Evolutionary conservation across 345 rosid species (phyloP).

Genomic region (Punica granatum): DNA sequence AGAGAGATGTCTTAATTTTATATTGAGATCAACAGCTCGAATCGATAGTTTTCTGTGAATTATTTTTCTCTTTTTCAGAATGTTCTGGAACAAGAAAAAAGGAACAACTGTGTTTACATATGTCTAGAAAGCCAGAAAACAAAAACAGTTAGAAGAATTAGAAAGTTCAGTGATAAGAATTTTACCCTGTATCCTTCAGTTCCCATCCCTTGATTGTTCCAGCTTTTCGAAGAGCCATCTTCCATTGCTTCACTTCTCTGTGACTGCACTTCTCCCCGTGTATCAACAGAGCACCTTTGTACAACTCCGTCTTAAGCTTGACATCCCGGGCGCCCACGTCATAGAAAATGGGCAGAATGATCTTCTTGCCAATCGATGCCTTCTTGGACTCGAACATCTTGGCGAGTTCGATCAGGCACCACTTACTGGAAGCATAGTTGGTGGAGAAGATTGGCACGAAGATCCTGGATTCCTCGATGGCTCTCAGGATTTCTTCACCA

Average conservation of each 20-base stretch:
- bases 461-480: background rate
- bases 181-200: background rate
- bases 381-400: background rate
- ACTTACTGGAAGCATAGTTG: background rate
- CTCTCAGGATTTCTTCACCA: background rate
- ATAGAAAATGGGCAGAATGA: background rate
- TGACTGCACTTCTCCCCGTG: background rate
- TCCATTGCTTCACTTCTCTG: background rate
- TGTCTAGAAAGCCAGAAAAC: too few relatives aligned
- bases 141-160: too few relatives aligned
- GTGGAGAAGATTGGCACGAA: background rate
- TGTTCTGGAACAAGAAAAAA: too few relatives aligned
- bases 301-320: background rate
- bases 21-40: too few relatives aligned
- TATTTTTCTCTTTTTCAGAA: too few relatives aligned
- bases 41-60: too few relatives aligned
- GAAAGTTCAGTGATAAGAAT: too few relatives aligned
- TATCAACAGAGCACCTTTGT: background rate
- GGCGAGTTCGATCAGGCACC: background rate
- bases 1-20: too few relatives aligned
- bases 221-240: background rate
- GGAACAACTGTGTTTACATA: too few relatives aligned
- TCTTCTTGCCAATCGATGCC: background rate
- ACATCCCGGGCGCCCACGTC: background rate
- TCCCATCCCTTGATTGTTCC: background rate